Evolutionary conservation across 371 early-diverging fungal species (phyloP), one percentile per base, ranked within the genome.

Genomic region (Amoeboaphelidium protococcarum): DNA sequence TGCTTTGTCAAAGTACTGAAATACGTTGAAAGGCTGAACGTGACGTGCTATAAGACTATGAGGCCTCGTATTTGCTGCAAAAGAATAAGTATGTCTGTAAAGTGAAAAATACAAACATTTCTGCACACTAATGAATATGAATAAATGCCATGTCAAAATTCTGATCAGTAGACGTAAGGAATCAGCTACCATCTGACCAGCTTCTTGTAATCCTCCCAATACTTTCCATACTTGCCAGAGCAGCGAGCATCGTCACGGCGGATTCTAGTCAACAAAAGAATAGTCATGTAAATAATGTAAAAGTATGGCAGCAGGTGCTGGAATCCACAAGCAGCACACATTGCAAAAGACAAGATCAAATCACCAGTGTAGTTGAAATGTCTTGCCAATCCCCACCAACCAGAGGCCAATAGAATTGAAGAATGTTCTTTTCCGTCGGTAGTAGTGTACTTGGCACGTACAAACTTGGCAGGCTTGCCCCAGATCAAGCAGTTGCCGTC

Each of bases 311-410:
- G 52, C 13, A 74, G 26, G 52, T 72, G 64, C 41, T 59, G 47
- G 45, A 47, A 51, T 13, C 73, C 74, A 56, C 76, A 78, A 43
- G 73, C 57, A 58, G 72, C 55, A 56, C 78, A 78, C 64, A 75
- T 68, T 42, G 76, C 74, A 25, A 68, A 49, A 22, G 69, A 69
- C 47, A 77, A 65, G 50, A 72, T 44, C 41, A 79, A 54, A 45
- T 79, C 79, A 26, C 78, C 79, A n/a, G 74, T 62, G 62, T 80
- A 80, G 66, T 80, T 80, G 60, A 76, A 75, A 64, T 80, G 81
- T 50, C 78, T 69, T 13, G 79, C 67, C 41, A 76, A 57, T 54
- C 81, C 81, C 81, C 81, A 80, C 66, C 62, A 78, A 1, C 81
- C 81, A 41, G 73, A 72, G 55, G 68, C 66, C 25, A 80, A 59